A percentile compares a stretch with the other conserved stretches of the same genome.
Evolutionary conservation across 2,329 filamentous ascomycete species (phyloP).

Genomic region (Botryotinia convoluta): DNA sequence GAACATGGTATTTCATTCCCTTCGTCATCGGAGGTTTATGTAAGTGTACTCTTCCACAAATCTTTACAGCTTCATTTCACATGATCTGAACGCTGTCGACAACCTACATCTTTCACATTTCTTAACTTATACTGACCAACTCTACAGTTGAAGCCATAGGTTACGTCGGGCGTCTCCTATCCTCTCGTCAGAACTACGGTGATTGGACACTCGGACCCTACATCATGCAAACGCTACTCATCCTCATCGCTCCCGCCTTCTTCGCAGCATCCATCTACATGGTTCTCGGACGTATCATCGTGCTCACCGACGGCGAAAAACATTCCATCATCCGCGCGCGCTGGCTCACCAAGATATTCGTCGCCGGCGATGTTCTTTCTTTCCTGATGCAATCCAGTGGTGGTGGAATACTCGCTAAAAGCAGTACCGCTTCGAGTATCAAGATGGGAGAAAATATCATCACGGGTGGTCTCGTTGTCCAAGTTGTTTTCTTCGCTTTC

Average conservation of each 20-base stretch:
- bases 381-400: conserved; percentile 43
- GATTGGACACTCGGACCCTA: conserved; percentile 36
- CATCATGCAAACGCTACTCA: conserved; percentile 40
- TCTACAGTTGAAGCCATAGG: conserved; percentile 43
- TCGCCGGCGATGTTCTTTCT: conserved; percentile 45
- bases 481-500: conserved; percentile 51
- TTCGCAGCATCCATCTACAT: conserved; percentile 45
- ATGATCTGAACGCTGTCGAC: not conserved
- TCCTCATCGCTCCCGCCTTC: conserved; percentile 43
- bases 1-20: conserved; percentile 36
- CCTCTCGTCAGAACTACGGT: conserved; percentile 26
- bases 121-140: conserved; percentile 26
- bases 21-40: conserved; percentile 34
- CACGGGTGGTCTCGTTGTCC: conserved; percentile 47
- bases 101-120: not conserved
- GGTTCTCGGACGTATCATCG: conserved; percentile 43
- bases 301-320: conserved; percentile 39
- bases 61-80: not conserved
- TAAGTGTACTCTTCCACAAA: not conserved
- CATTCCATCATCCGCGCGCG: conserved; percentile 39
- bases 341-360: conserved; percentile 46
- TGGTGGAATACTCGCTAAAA: conserved; percentile 26
- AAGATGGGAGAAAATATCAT: conserved; percentile 44
- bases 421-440: conserved; percentile 24
- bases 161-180: conserved; percentile 37